phyloP scores from a whole-genome alignment of 2,329 filamentous ascomycete species.

The Albophoma yamanashiensis region DNA sequence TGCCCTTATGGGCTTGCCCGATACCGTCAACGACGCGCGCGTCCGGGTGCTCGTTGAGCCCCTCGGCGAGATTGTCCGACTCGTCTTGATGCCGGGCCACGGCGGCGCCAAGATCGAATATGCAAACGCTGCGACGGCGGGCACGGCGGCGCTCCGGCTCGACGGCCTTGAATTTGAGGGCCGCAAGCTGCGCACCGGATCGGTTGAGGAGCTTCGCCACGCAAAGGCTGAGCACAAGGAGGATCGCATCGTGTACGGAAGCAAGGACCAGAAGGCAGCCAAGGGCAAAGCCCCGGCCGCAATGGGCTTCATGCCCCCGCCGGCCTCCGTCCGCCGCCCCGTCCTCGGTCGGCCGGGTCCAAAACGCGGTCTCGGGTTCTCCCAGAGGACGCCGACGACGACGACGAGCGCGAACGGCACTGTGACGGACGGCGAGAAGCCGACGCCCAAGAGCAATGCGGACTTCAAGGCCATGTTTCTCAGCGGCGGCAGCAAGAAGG shows the following conservation, averaged over 20 bases:
- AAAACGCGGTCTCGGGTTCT: constrained; percentile 34
- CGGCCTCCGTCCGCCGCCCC: constrained; percentile 30
- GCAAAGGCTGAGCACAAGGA: constrained; percentile 31
- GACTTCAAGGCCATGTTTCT: constrained; percentile 47
- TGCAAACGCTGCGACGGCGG: constrained; percentile 55
- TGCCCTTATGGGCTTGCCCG: constrained; percentile 74
- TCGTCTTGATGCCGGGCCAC: constrained; percentile 71
- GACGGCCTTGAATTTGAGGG: constrained; percentile 45
- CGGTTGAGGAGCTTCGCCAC: constrained; percentile 41
- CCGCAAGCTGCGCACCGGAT: constrained; percentile 42
- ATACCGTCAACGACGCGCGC: constrained; percentile 84
- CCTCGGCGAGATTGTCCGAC: constrained; percentile 60
- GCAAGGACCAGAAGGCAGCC: constrained; percentile 15
- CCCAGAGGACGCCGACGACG: constrained; percentile 14
- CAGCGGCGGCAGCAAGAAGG: constrained; percentile 7
- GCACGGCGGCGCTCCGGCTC: constrained; percentile 55
- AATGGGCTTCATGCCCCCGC: constrained; percentile 30
- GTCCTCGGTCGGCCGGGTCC: constrained; percentile 26
- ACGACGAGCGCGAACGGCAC: constrained; percentile 14
- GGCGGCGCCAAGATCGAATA: constrained; percentile 84
- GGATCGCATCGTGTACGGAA: constrained; percentile 18
- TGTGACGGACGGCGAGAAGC: constrained; percentile 3
- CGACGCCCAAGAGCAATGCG: constrained; percentile 39
- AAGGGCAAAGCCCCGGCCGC: constrained; percentile 5
- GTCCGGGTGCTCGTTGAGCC: constrained; percentile 63